Evolutionary conservation across 73 alveolate genomes (phyloP).

Genomic region (Breviolum minutum): DNA sequence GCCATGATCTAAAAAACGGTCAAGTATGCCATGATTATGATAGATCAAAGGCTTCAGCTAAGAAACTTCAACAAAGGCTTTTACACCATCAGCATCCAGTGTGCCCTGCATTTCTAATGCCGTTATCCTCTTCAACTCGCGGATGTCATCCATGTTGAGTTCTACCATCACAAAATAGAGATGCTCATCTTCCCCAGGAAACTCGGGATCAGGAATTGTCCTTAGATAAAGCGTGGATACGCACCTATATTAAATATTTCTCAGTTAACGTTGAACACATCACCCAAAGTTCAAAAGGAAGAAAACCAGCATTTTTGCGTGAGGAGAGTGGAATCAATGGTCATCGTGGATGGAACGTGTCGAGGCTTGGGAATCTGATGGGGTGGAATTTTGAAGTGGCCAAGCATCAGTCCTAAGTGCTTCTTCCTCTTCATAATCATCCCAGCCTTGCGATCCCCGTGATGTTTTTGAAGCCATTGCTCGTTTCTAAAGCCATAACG

Average conservation of each 20-base stretch:
- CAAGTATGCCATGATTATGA: neutral
- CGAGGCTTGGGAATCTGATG: neutral
- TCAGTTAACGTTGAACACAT: neutral
- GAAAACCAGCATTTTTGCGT: neutral
- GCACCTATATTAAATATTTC: too few species aligned
- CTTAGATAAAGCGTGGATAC: neutral
- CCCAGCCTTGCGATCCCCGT: neutral
- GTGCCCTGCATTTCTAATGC: neutral
- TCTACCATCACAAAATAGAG: conserved; percentile 2
- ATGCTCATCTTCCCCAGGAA: neutral
- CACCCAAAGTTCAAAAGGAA: neutral
- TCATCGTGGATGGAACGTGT: neutral
- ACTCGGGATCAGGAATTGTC: neutral
- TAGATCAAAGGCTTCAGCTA: neutral
- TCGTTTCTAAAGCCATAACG: neutral
- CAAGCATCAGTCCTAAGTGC: neutral
- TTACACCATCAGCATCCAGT: neutral
- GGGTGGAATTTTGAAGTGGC: neutral
- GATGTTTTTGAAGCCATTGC: neutral
- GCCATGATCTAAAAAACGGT: neutral
- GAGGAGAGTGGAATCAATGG: neutral
- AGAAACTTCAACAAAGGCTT: neutral
- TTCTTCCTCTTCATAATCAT: neutral
- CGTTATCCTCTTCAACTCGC: neutral
- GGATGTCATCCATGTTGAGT: neutral